Percentiles rank a stretch among this genome's conserved stretches.
phyloP scores from a whole-genome alignment of 352 stramenopile species.

The Phytophthora litchii region DNA sequence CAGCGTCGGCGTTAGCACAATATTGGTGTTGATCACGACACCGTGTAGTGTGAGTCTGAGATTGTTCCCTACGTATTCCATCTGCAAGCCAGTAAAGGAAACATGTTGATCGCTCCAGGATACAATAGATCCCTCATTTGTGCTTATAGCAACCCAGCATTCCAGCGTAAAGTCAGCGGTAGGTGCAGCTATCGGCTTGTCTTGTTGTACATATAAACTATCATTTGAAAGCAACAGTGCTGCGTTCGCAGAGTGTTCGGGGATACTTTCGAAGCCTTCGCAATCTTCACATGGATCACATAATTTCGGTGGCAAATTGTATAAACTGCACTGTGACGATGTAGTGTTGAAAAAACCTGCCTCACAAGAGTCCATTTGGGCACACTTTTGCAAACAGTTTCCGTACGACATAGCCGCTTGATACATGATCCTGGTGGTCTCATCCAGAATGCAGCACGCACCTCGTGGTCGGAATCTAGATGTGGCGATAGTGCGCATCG shows the following conservation, averaged over 20 bases:
- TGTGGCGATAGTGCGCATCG: slow-evolving; percentile 14
- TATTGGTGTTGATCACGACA: slow-evolving; percentile 22
- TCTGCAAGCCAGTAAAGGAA: slow-evolving; percentile 8
- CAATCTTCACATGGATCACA: slow-evolving; percentile 26
- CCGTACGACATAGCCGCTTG: slow-evolving; percentile 20
- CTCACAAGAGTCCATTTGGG: slow-evolving; percentile 9
- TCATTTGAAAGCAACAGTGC: slow-evolving; percentile 27
- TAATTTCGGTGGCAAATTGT: background rate
- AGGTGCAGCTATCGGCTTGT: slow-evolving; percentile 1
- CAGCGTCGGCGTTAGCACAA: background rate
- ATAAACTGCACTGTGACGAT: slow-evolving; percentile 24
- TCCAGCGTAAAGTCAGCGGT: slow-evolving; percentile 24
- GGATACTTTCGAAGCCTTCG: slow-evolving; percentile 30
- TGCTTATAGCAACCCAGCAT: slow-evolving; percentile 23
- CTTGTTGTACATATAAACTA: slow-evolving; percentile 12
- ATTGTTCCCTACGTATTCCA: slow-evolving; percentile 15
- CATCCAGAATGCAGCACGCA: slow-evolving; percentile 3
- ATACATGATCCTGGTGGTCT: background rate
- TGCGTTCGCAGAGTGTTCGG: background rate
- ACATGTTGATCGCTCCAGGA: slow-evolving; percentile 14
- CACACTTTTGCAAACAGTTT: slow-evolving; percentile 21
- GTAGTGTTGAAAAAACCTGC: slow-evolving; percentile 22
- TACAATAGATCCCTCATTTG: slow-evolving; percentile 26
- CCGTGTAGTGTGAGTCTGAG: slow-evolving; percentile 21
- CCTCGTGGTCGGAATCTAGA: slow-evolving; percentile 32